Evolutionary conservation across 495 filamentous ascomycete genomes (phyloP).

Genomic region (Pyronema omphalodes): DNA sequence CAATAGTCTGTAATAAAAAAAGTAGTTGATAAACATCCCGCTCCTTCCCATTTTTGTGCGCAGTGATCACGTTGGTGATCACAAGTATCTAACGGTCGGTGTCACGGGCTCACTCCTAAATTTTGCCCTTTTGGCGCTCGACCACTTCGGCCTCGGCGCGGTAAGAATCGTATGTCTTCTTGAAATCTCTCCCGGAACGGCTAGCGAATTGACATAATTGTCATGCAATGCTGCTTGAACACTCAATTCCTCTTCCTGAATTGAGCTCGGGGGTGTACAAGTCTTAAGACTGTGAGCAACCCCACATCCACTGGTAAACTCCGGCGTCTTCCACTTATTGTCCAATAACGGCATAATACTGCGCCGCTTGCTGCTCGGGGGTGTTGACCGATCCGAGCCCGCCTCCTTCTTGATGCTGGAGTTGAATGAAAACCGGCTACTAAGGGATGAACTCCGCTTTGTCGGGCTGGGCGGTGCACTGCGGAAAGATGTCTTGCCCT

Average conservation of each 20-base stretch:
- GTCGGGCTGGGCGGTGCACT: slow-evolving; percentile 5
- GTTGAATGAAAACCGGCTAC: slow-evolving; percentile 6
- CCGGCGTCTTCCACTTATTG: neutral
- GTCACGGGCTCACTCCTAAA: neutral
- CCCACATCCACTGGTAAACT: neutral
- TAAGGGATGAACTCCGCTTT: slow-evolving; percentile 4
- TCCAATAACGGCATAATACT: slow-evolving; percentile 3
- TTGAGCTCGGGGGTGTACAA: slow-evolving; percentile 1
- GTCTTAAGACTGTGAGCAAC: neutral
- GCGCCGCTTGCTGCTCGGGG: neutral
- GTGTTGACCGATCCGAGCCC: neutral
- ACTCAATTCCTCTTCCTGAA: slow-evolving; percentile 4
- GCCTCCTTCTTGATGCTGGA: slow-evolving; percentile 4
- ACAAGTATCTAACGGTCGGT: neutral
- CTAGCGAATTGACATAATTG: neutral
- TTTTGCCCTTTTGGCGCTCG: neutral
- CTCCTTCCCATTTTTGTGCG: neutral
- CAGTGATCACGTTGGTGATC: neutral
- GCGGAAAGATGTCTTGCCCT: neutral
- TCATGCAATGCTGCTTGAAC: slow-evolving; percentile 1
- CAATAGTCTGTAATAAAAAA: neutral
- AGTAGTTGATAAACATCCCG: neutral
- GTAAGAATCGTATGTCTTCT: slow-evolving; percentile 2
- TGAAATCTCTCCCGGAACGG: neutral
- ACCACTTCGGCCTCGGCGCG: neutral